Conservation (phyloP, 352 stramenopile genomes). For the Thalassiosira livingstoniorum region DNA sequence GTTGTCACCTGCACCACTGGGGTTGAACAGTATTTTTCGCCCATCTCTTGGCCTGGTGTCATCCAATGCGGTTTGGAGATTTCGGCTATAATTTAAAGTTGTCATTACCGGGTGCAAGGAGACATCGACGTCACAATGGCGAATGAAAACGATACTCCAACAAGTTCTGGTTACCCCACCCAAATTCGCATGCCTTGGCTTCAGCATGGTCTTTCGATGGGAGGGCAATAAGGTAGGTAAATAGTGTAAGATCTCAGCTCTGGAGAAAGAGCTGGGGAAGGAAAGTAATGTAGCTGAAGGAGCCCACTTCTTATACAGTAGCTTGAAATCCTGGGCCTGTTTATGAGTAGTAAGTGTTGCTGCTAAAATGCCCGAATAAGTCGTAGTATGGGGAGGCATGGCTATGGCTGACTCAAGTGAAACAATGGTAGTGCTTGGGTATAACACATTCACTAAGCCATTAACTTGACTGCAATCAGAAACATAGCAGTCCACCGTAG, state of each 20-base stretch:
- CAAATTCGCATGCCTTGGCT: slow-evolving; percentile 9
- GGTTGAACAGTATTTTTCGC: no score
- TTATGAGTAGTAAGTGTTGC: neutral
- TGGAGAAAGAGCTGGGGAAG: neutral
- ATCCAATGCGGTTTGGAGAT: slow-evolving; percentile 12
- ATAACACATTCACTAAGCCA: no score
- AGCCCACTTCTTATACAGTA: neutral
- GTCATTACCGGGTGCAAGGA: neutral
- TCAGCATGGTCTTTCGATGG: neutral
- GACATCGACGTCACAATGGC: neutral
- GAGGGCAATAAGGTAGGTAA: neutral
- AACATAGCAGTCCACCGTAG: no score
- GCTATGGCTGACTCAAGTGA: no score
- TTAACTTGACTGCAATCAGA: no score
- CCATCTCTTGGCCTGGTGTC: no score
- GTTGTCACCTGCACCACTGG: no score
- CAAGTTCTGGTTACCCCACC: neutral
- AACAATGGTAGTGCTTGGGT: no score
- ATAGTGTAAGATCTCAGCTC: neutral
- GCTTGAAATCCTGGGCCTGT: neutral
- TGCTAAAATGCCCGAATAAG: neutral
- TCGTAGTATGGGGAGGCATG: no score
- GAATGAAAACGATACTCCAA: neutral
- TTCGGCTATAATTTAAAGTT: slow-evolving; percentile 10
- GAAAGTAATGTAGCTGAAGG: neutral